Evolutionary conservation across 1,139 yeast species (phyloP).

Genomic region (Debaryomyces subglobosus): DNA sequence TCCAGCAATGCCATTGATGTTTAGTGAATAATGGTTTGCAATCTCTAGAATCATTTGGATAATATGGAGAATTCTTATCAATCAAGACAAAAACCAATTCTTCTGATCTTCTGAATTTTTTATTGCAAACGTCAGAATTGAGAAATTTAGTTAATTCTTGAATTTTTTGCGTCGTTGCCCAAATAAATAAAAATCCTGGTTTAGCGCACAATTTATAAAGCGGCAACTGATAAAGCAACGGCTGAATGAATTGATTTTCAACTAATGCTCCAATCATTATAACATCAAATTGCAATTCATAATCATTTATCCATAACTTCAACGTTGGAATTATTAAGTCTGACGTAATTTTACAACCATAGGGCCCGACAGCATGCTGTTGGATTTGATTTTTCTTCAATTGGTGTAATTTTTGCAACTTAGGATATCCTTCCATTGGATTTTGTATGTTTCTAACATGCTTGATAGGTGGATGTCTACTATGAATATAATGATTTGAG

Average conservation of each 20-base stretch:
- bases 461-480: constrained; percentile 58
- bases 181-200: constrained; percentile 83
- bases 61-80: constrained; percentile 60
- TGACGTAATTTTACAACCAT: constrained; percentile 60
- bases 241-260: constrained; percentile 67
- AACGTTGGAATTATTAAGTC: constrained; percentile 59
- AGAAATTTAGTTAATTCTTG: constrained; percentile 60
- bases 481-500: constrained; percentile 66
- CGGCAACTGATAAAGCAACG: constrained; percentile 65
- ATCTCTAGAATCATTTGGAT: constrained; percentile 41
- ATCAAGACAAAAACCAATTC: constrained; percentile 75
- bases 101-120: constrained; percentile 84
- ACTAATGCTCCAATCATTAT: constrained; percentile 88
- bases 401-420: constrained; percentile 65
- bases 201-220: constrained; percentile 73
- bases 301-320: constrained; percentile 59
- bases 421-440: constrained; percentile 84
- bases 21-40: constrained; percentile 34
- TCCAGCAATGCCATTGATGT: constrained; percentile 93
- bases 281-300: constrained; percentile 75
- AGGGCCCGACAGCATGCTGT: constrained; percentile 61
- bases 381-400: constrained; percentile 56
- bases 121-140: constrained; percentile 64
- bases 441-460: constrained; percentile 65
- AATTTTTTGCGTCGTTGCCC: constrained; percentile 81